Conservation (phyloP, 768 basidiomycete genomes). For the Leucogyrophana mollusca region DNA sequence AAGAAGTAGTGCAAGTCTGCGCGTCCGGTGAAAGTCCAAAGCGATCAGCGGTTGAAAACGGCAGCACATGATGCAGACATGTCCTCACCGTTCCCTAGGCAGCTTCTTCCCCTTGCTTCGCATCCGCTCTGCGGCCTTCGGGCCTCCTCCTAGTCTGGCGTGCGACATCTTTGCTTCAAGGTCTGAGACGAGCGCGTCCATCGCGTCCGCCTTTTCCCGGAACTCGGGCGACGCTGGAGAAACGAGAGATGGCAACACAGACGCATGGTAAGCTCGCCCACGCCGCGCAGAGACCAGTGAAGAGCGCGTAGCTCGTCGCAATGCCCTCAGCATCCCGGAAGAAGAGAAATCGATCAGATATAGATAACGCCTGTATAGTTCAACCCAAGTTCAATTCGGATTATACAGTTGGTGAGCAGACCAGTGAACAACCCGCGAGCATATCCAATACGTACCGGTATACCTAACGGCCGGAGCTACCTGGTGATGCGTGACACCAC, state of each 20-base stretch:
- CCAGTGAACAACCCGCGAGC: constrained; percentile 3
- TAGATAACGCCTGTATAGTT: constrained; percentile 2
- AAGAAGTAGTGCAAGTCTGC: constrained; percentile 68
- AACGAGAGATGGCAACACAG: constrained; percentile 69
- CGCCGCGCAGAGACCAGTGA: constrained; percentile 8
- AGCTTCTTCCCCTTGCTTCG: constrained; percentile 75
- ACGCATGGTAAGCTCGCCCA: constrained; percentile 57
- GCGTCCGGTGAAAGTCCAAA: too few species aligned
- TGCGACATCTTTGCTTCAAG: constrained; percentile 57
- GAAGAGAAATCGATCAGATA: neutral
- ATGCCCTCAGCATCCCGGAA: constrained; percentile 15
- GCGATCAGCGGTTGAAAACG: neutral
- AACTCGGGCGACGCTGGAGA: constrained; percentile 75
- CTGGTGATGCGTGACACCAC: too few species aligned
- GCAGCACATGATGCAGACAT: neutral
- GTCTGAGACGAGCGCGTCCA: constrained; percentile 68
- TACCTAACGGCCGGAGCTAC: too few species aligned
- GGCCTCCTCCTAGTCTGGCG: constrained; percentile 70
- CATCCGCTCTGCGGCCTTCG: constrained; percentile 75
- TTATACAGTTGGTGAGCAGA: constrained; percentile 2
- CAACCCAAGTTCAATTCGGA: constrained; percentile 24
- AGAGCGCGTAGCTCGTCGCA: constrained; percentile 9
- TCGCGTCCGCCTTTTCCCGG: constrained; percentile 57
- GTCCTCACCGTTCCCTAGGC: constrained; percentile 73
- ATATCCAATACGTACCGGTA: constrained; percentile 3